Conservation (phyloP, 495 filamentous ascomycete species). For the Aspergillus coremiiformis region DNA sequence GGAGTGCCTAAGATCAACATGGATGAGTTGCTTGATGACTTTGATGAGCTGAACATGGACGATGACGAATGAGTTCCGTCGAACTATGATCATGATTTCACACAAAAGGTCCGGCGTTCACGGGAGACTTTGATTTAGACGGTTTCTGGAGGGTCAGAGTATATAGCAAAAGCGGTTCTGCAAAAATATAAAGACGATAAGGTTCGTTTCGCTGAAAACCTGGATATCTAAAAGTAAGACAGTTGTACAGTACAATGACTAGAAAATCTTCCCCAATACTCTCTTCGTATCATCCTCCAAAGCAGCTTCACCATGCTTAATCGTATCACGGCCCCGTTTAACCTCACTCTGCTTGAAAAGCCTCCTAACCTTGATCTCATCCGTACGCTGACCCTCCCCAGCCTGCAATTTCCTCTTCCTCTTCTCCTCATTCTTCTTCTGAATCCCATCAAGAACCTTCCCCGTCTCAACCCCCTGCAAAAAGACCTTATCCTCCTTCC, state of each 20-base stretch:
- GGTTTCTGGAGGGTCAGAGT: background rate
- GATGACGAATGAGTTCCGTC: slow-evolving; percentile 32
- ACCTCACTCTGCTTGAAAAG: slow-evolving; percentile 7
- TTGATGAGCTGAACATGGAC: slow-evolving; percentile 69
- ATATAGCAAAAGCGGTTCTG: background rate
- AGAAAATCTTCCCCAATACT: slow-evolving; percentile 76
- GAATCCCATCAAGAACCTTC: slow-evolving; percentile 66
- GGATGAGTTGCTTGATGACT: slow-evolving; percentile 83
- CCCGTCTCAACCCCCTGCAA: slow-evolving; percentile 74
- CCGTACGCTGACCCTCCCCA: slow-evolving; percentile 14
- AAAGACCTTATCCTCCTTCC: slow-evolving; percentile 78
- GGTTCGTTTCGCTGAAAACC: background rate
- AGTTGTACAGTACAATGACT: slow-evolving; percentile 5
- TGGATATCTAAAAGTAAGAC: slow-evolving; percentile 6
- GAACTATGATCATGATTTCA: slow-evolving; percentile 13
- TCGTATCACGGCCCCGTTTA: slow-evolving; percentile 23
- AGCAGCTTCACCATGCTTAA: slow-evolving; percentile 34
- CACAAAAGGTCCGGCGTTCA: slow-evolving; percentile 2
- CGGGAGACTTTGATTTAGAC: background rate
- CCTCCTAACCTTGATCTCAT: slow-evolving; percentile 33
- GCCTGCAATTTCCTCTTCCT: slow-evolving; percentile 32
- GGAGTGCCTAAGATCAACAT: slow-evolving; percentile 69
- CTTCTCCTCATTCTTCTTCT: slow-evolving; percentile 56
- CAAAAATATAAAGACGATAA: background rate
- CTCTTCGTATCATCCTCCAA: slow-evolving; percentile 64